These are phyloP conservation scores for Suhomyces anneliseae DNA, from an alignment of 1,139 yeast genomes.

Conservation along the genomic window DNA sequence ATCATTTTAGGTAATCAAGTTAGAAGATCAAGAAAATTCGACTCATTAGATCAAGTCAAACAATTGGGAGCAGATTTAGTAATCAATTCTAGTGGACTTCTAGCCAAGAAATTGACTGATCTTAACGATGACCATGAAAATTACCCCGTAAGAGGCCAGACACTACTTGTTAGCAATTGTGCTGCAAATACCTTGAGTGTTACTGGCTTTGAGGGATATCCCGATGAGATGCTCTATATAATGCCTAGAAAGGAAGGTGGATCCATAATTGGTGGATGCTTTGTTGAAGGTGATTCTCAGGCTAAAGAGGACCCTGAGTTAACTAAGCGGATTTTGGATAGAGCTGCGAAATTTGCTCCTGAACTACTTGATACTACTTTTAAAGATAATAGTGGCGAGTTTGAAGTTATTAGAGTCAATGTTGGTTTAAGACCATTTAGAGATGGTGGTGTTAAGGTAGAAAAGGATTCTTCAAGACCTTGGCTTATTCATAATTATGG, in stretches of 20 bases:
- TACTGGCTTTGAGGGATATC: slow-evolving; percentile 30
- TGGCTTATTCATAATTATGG: slow-evolving; percentile 53
- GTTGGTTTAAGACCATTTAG: slow-evolving; percentile 53
- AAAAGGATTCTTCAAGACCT: slow-evolving; percentile 28
- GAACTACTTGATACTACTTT: slow-evolving; percentile 35
- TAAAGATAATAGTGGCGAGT: slow-evolving; percentile 32
- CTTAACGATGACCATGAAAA: slow-evolving; percentile 28
- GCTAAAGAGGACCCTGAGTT: slow-evolving; percentile 34
- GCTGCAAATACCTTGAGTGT: slow-evolving; percentile 30
- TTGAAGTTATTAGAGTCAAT: slow-evolving; percentile 39
- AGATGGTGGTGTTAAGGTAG: slow-evolving; percentile 47
- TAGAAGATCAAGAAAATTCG: slow-evolving; percentile 23
- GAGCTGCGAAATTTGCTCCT: slow-evolving; percentile 47
- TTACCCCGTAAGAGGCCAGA: slow-evolving; percentile 39
- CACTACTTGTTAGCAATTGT: slow-evolving; percentile 31
- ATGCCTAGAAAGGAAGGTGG: slow-evolving; percentile 60
- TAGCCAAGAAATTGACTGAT: slow-evolving; percentile 34
- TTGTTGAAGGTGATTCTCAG: slow-evolving; percentile 24
- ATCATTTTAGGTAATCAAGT: slow-evolving; percentile 37
- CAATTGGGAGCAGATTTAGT: slow-evolving; percentile 34
- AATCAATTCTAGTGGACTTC: slow-evolving; percentile 47
- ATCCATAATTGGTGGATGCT: slow-evolving; percentile 52
- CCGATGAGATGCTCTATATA: slow-evolving; percentile 43
- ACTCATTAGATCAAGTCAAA: slow-evolving; percentile 15
- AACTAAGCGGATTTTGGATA: slow-evolving; percentile 36